phyloP scores from a whole-genome alignment of 208 protist genomes.

The Trypanosoma lewisi region DNA sequence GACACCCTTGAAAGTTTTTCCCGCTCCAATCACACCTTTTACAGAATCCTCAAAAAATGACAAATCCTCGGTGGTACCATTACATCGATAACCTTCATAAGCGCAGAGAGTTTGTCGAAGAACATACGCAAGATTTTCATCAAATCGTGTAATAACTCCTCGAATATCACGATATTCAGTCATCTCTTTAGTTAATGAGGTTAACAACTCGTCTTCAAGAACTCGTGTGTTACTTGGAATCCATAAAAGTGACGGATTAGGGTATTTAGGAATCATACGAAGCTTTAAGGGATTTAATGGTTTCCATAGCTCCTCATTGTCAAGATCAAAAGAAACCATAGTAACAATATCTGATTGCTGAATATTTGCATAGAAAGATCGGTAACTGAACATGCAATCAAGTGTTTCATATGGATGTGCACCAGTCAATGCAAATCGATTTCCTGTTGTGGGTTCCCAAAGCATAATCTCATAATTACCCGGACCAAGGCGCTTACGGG shows the following conservation, averaged over 20 bases:
- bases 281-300: conserved; percentile 88
- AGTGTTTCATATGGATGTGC: conserved; percentile 59
- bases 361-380: conserved; percentile 87
- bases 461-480: conserved; percentile 48
- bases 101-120: conserved; percentile 74
- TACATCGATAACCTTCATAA: conserved; percentile 77
- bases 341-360: conserved; percentile 58
- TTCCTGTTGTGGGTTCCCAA: conserved; percentile 82
- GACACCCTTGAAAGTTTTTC: conserved; percentile 90
- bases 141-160: conserved; percentile 68
- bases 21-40: conserved; percentile 76
- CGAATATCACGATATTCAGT: conserved; percentile 68
- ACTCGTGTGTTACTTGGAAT: conserved; percentile 28
- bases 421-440: conserved; percentile 40
- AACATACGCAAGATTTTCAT: conserved; percentile 76
- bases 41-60: conserved; percentile 83
- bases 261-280: conserved; percentile 75
- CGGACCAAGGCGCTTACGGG: conserved; percentile 34
- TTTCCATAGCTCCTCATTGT: conserved; percentile 91
- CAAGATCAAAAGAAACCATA: conserved; percentile 75
- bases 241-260: conserved; percentile 64
- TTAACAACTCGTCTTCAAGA: conserved; percentile 57
- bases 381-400: conserved; percentile 87
- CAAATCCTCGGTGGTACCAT: conserved; percentile 38
- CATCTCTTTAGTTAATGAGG: conserved; percentile 43